Base-by-base conservation (phyloP, 495 filamentous ascomycete genomes). In the Staphylotrichum tortipilum region DNA sequence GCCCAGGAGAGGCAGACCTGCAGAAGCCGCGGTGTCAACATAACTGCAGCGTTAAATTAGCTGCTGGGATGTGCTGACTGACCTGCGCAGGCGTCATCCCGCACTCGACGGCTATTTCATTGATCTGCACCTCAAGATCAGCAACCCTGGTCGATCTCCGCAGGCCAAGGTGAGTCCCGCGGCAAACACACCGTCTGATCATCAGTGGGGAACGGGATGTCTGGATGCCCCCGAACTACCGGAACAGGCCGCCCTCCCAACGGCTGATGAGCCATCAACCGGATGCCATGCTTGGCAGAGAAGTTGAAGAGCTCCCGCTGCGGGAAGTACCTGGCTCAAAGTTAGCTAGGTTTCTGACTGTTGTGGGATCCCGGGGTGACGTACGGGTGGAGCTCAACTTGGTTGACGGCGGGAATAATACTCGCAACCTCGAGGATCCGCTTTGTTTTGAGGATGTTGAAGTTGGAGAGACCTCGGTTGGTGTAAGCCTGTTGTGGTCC, bases 251-350 rank as follows among this genome's bases (percentile, higher is more conserved):
- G 60, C 68, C 75, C 40, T 47, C 64, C 64, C 3, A 68, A 55
- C 76, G 73, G 67, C 78, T 85, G 28, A 76, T 82, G 61, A 77
- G 81, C 83, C 58, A 88, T 74, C 50, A 85, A 74, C 50, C 82
- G 74, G 36, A 84, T 78, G 5, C 77, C 72, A 44, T 72, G 74
- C 33, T 74, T 71, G 42, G 76, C 70, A 28, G 74, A 75, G 10
- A 72, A 72, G 4, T 58, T 44, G 22, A 80, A 66, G 4, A 82
- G 62, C 28, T 74, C 70, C 47, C 80, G 54, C 58, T 68, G 44
- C 50, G 73, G 64, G 60, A 70, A 41, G 61, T 61, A 37, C 8
- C 35, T 37, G 21, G n/a, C 7, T 21, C 35, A 19, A 7, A 34
- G 31, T 18, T 5, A 33, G 10, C 30, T 8, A 12, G 4, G 14